Conservation (phyloP, 1,139 yeast genomes). For the Geotrichum restrictum region DNA sequence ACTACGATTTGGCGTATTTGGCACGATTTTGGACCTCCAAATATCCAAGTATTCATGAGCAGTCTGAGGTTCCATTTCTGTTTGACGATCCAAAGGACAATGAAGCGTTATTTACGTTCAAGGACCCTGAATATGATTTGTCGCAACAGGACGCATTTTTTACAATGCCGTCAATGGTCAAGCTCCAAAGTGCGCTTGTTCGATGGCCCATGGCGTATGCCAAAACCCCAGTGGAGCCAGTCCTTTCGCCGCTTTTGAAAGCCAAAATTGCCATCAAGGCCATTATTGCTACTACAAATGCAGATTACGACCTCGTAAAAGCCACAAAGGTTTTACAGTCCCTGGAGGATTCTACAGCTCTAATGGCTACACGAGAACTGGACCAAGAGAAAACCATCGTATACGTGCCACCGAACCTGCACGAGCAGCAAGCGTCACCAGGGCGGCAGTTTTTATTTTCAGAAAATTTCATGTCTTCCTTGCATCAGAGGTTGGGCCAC, state of each 20-base stretch:
- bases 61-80: slow-evolving; percentile 43
- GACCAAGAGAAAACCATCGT: slow-evolving; percentile 54
- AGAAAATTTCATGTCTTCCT: slow-evolving; percentile 49
- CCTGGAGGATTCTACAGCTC: slow-evolving; percentile 46
- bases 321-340: slow-evolving; percentile 46
- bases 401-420: slow-evolving; percentile 46
- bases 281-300: slow-evolving; percentile 55
- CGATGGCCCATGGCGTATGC: slow-evolving; percentile 18
- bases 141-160: slow-evolving; percentile 27
- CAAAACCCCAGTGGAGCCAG: slow-evolving; percentile 21
- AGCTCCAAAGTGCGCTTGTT: slow-evolving; percentile 30
- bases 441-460: slow-evolving; percentile 53
- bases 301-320: slow-evolving; percentile 45
- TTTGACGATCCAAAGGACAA: slow-evolving; percentile 25
- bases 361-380: slow-evolving; percentile 51
- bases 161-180: slow-evolving; percentile 32
- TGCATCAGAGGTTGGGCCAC: slow-evolving; percentile 44
- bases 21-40: slow-evolving; percentile 56
- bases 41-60: slow-evolving; percentile 38
- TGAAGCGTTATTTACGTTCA: slow-evolving; percentile 8
- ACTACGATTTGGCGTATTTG: slow-evolving; percentile 48
- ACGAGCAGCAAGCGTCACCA: slow-evolving; percentile 38
- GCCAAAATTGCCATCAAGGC: slow-evolving; percentile 47
- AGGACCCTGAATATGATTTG: slow-evolving; percentile 7
- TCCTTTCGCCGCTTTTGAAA: slow-evolving; percentile 11